Evolutionary conservation across 805 yeast species (phyloP).

Genomic region (Lachancea kluyveri): DNA sequence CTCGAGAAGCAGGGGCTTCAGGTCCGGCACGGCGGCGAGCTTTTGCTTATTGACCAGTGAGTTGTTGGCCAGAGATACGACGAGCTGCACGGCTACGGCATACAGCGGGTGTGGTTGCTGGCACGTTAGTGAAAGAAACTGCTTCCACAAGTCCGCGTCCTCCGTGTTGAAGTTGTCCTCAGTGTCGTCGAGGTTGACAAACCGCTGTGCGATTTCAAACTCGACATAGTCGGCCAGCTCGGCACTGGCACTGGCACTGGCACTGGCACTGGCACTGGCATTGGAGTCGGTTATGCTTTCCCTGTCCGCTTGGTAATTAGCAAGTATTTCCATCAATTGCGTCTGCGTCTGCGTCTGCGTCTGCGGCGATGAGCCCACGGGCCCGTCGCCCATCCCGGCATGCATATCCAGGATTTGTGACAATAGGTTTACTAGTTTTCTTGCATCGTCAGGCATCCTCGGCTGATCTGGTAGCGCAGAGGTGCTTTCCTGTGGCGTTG

Average conservation of each 20-base stretch:
- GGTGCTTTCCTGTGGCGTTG: too few species aligned
- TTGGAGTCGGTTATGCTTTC: background rate
- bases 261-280: too few species aligned
- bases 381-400: too few species aligned
- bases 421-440: background rate
- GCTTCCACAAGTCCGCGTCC: slow-evolving; percentile 11
- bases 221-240: slow-evolving; percentile 17
- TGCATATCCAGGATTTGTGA: slow-evolving; percentile 3
- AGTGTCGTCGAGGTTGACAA: slow-evolving; percentile 10
- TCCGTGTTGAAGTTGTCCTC: slow-evolving; percentile 17
- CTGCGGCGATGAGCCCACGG: too few species aligned
- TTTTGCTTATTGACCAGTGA: slow-evolving; percentile 23
- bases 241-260: slow-evolving; percentile 7
- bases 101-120: slow-evolving; percentile 4
- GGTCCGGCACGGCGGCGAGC: slow-evolving; percentile 7
- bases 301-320: background rate
- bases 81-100: slow-evolving; percentile 17
- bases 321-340: slow-evolving; percentile 1
- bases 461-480: too few species aligned
- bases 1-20: slow-evolving; percentile 3
- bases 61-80: slow-evolving; percentile 16
- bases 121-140: slow-evolving; percentile 4
- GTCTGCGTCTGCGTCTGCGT: slow-evolving; percentile 1
- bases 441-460: slow-evolving; percentile 1
- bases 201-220: slow-evolving; percentile 14